Percentiles rank a stretch among this genome's conserved stretches.
Evolutionary conservation across 1,139 yeast genomes (phyloP).

Genomic region (Scheffersomyces stambukii): DNA sequence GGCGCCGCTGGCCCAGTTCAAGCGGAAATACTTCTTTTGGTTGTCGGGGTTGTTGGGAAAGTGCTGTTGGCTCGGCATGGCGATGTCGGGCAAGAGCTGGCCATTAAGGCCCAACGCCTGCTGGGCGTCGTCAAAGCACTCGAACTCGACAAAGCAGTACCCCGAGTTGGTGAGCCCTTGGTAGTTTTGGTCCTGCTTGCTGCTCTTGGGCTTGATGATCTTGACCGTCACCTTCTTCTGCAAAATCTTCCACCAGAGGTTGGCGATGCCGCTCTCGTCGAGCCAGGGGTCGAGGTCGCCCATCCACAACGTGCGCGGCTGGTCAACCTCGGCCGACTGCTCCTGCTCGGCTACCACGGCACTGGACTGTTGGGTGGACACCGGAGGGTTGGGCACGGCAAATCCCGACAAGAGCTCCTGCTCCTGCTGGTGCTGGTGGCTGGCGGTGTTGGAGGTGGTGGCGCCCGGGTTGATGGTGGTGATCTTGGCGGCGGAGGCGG

Average conservation of each 20-base stretch:
- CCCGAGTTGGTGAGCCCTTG: conserved; percentile 55
- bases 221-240: conserved; percentile 44
- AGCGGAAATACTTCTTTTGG: conserved; percentile 57
- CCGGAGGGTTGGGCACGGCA: conserved; percentile 42
- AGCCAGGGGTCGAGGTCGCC: conserved; percentile 76
- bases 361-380: conserved; percentile 34
- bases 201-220: conserved; percentile 45
- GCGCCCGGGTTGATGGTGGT: conserved; percentile 12
- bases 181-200: conserved; percentile 19
- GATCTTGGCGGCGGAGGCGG: conserved; percentile 3
- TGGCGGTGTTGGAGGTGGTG: conserved; percentile 33
- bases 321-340: conserved; percentile 14
- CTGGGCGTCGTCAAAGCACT: conserved; percentile 59
- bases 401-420: conserved; percentile 39
- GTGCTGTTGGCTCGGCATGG: conserved; percentile 44
- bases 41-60: conserved; percentile 45
- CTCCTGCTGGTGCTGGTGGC: conserved; percentile 44
- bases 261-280: conserved; percentile 56
- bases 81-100: conserved; percentile 54
- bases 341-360: conserved; percentile 16
- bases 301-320: conserved; percentile 69
- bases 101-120: conserved; percentile 64
- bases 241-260: conserved; percentile 54
- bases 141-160: conserved; percentile 71
- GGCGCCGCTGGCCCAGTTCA: conserved; percentile 75